These are phyloP conservation scores for Chimonanthus salicifolius DNA, from an alignment of 164 flowering plant species.

Conservation along the genomic window DNA sequence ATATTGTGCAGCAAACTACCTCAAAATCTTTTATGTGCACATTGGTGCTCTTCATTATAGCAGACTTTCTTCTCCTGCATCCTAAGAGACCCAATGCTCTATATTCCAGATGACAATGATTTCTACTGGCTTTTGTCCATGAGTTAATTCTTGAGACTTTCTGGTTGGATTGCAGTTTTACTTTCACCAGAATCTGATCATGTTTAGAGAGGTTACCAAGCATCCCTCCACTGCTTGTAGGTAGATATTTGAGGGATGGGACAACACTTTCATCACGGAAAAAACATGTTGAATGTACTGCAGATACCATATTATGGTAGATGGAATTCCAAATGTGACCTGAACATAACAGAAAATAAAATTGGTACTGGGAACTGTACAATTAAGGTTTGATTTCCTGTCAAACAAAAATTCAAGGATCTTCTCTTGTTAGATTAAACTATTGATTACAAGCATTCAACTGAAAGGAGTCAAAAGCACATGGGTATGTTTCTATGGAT, in stretches of 20 bases:
- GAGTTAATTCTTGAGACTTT: constrained; percentile 19
- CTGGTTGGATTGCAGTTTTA: constrained; percentile 17
- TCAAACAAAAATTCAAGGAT: neutral
- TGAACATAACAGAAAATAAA: constrained; percentile 3
- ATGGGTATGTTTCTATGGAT: too few relatives aligned
- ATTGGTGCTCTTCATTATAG: constrained; percentile 4
- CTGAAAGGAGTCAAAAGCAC: too few relatives aligned
- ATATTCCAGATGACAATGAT: constrained; percentile 5
- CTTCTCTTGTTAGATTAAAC: neutral
- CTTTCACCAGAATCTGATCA: constrained; percentile 11
- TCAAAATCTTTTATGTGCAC: constrained; percentile 12
- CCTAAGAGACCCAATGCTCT: constrained; percentile 14
- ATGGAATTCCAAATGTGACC: constrained; percentile 19
- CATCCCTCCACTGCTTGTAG: constrained; percentile 13
- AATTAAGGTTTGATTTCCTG: neutral
- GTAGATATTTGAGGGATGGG: constrained; percentile 14
- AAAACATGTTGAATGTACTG: constrained; percentile 24
- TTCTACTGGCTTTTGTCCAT: constrained; percentile 10
- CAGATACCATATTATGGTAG: constrained; percentile 31
- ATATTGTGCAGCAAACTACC: constrained; percentile 21
- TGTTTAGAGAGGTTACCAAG: constrained; percentile 11
- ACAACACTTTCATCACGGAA: constrained; percentile 17
- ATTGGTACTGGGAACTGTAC: neutral
- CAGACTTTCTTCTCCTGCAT: constrained; percentile 10
- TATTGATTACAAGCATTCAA: neutral